Conservation (phyloP, 257 asterid species). For the Ilex asprella region DNA sequence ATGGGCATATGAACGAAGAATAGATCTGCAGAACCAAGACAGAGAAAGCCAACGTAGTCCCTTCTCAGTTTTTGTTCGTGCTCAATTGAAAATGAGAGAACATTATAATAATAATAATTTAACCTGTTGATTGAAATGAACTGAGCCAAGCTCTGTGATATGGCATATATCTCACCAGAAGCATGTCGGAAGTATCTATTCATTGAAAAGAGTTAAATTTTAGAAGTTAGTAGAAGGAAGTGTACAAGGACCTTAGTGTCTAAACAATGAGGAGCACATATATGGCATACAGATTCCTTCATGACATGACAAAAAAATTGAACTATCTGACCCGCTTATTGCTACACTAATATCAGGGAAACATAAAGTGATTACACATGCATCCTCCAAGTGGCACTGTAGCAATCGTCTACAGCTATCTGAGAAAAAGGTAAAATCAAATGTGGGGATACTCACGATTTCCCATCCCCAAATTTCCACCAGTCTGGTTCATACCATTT, state of each 20-base stretch:
- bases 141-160: conserved; percentile 74
- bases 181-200: conserved; percentile 85
- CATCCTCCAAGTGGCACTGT: not conserved
- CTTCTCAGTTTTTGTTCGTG: not conserved
- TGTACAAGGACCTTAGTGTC: not conserved
- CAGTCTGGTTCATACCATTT: conserved; percentile 97
- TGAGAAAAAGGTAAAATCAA: conserved; percentile 3
- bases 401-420: not conserved
- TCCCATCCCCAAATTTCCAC: conserved; percentile 98
- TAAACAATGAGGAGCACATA: not conserved
- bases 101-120: not conserved
- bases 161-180: conserved; percentile 74
- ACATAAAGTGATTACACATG: not conserved
- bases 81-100: conserved; percentile 3
- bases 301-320: not conserved
- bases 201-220: not conserved
- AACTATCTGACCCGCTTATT: not conserved
- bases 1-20: conserved; percentile 63
- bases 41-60: not conserved
- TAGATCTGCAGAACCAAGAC: conserved; percentile 31
- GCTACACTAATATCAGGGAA: not conserved
- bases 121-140: conserved; percentile 77
- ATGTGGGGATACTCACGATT: conserved; percentile 54
- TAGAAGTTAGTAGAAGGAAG: not conserved
- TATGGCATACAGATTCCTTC: no score